These are phyloP conservation scores for Benincasa hispida DNA, from an alignment of 306 rosid species.

Conservation along the genomic window DNA sequence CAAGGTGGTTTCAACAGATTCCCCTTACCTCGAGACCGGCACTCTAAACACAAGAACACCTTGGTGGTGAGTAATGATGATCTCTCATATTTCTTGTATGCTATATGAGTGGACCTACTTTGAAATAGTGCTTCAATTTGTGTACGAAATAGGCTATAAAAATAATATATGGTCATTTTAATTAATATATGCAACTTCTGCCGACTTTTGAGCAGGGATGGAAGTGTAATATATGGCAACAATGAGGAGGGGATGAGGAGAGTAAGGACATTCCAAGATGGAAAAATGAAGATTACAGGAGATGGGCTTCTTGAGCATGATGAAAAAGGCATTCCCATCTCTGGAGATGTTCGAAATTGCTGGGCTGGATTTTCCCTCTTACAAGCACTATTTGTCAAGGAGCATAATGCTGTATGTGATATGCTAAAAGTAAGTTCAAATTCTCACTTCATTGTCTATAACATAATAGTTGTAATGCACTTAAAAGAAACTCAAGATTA, in stretches of 20 bases:
- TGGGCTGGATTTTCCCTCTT: constrained; percentile 68
- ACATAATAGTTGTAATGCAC: not conserved
- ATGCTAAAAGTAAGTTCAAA: constrained; percentile 35
- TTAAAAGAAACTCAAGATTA: not conserved
- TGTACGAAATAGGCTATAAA: not conserved
- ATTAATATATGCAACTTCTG: not conserved
- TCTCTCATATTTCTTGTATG: not conserved
- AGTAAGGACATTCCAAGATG: constrained; percentile 56
- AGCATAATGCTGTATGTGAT: constrained; percentile 69
- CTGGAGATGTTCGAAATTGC: constrained; percentile 63
- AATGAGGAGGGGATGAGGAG: constrained; percentile 34
- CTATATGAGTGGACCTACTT: not conserved
- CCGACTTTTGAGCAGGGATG: constrained; percentile 44
- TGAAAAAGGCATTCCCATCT: constrained; percentile 51
- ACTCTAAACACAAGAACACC: constrained; percentile 54
- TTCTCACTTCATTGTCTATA: not conserved
- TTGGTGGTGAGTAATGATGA: constrained; percentile 53
- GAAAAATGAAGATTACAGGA: constrained; percentile 45
- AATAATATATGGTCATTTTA: not conserved
- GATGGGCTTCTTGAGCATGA: constrained; percentile 60
- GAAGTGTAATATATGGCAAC: constrained; percentile 70
- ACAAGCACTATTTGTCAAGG: constrained; percentile 58
- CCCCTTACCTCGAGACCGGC: constrained; percentile 22
- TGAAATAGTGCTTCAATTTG: not conserved
- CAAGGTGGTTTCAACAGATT: constrained; percentile 29